These are phyloP conservation scores for Beauveria asiatica DNA, from an alignment of 2,329 filamentous ascomycete species.

Conservation along the genomic window DNA sequence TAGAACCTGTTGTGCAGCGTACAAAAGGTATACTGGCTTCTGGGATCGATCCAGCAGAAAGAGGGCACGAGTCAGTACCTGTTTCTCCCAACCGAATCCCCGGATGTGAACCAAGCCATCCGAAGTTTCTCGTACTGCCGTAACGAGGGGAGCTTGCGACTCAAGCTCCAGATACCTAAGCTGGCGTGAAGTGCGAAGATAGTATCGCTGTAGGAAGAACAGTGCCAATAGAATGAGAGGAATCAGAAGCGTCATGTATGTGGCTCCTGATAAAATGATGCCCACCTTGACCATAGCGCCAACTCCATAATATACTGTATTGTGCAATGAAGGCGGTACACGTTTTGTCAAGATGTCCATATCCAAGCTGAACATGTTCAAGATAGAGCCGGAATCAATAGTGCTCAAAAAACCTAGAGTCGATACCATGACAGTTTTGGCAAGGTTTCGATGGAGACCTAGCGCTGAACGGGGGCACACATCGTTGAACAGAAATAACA, in stretches of 20 bases:
- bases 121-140: neutral
- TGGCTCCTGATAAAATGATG: neutral
- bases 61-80: accelerated
- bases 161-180: neutral
- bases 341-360: neutral
- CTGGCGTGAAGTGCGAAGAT: slow-evolving; percentile 1
- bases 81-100: neutral
- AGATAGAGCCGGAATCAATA: neutral
- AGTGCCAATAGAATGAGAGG: neutral
- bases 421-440: neutral
- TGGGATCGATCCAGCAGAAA: neutral
- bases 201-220: neutral
- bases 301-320: neutral
- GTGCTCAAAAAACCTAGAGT: neutral
- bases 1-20: neutral
- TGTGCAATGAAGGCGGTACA: neutral
- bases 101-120: neutral
- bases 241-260: neutral
- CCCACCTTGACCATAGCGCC: neutral
- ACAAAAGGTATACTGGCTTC: neutral
- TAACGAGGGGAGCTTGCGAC: neutral
- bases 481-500: neutral
- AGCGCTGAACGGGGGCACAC: neutral
- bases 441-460: neutral
- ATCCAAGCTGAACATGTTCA: neutral